Evolutionary conservation across 345 rosid species (phyloP), one percentile per base, ranked within the genome.

Genomic region (Linum usitatissimum): DNA sequence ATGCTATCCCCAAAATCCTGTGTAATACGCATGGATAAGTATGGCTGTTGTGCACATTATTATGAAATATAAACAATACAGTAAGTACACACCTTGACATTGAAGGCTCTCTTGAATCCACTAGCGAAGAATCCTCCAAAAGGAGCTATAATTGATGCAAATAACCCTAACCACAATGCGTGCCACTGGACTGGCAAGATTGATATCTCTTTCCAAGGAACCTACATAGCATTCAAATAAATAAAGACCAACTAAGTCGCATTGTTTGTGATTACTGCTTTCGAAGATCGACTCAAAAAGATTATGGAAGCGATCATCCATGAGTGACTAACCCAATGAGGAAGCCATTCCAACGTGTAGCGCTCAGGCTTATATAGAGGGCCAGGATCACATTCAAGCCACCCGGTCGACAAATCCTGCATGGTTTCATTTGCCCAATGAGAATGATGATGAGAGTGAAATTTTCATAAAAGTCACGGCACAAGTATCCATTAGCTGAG

Each of bases 1-100:
- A 93, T 93, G 67, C 99, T 93, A 75, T 93, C 99, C 61, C 99
- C 97, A 75, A 93, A 93, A 74, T 93, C 99, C 97, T 93, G 87
- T 23, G 3, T 48, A n/a, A n/a, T 55, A 9, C 6, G 18, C 5
- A 23, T 18, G 12, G 36, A n/a, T n/a, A n/a, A 34, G 38, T 34
- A 34, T 7, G 5, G 8, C 38, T 34, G 8, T 34, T 3, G 6
- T 34, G 3, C 38, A 34, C 38, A 5, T 34, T 21, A 6, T 4
- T 55, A 4, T 8, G 30, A 14, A 20, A 19, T 55, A 20, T 18
- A 2, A 18, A 28, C 28, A 31, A 58, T 55, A 49, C 28, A 23
- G 28, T 2, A 23, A 23, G 28, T 23, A 9, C 18, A 8, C 49
- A 90, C 99, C 97, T 93, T 93, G 75, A 90, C 68, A 75, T 90